These are phyloP conservation scores for Mycena epipterygia DNA, from an alignment of 768 basidiomycete species.

Conservation along the genomic window DNA sequence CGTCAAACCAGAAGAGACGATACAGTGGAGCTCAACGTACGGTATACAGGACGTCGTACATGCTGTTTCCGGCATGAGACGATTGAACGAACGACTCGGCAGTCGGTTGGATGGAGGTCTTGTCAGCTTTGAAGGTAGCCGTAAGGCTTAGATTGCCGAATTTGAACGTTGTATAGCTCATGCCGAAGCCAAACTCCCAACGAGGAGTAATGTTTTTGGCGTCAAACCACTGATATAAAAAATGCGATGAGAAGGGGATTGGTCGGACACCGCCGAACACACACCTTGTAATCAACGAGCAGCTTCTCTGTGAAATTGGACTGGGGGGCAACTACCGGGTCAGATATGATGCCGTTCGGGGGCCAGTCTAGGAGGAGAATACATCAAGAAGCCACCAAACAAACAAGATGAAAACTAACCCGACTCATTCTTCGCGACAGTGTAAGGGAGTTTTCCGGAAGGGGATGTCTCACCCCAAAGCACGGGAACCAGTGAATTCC, in stretches of 20 bases:
- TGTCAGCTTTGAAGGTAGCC: constrained; percentile 16
- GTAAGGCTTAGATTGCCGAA: constrained; percentile 17
- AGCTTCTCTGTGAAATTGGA: constrained; percentile 26
- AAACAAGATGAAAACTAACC: neutral
- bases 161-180: constrained; percentile 22
- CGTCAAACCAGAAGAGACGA: neutral
- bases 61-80: constrained; percentile 1
- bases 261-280: neutral
- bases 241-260: neutral
- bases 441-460: constrained; percentile 27
- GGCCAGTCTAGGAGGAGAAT: constrained; percentile 11
- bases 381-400: neutral
- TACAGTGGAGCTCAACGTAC: neutral
- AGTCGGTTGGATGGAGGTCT: constrained; percentile 21
- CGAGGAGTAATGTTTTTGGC: constrained; percentile 28
- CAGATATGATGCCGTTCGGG: constrained; percentile 9
- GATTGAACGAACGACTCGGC: constrained; percentile 10
- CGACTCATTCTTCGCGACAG: constrained; percentile 18
- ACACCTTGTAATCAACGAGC: constrained; percentile 22
- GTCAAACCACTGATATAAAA: constrained; percentile 16
- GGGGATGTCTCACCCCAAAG: constrained; percentile 25
- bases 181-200: constrained; percentile 23
- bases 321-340: constrained; percentile 14
- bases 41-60: constrained; percentile 27
- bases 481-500: constrained; percentile 21